These are phyloP conservation scores for Botrytis fabae DNA, from an alignment of 2,329 filamentous ascomycete genomes.

Conservation along the genomic window DNA sequence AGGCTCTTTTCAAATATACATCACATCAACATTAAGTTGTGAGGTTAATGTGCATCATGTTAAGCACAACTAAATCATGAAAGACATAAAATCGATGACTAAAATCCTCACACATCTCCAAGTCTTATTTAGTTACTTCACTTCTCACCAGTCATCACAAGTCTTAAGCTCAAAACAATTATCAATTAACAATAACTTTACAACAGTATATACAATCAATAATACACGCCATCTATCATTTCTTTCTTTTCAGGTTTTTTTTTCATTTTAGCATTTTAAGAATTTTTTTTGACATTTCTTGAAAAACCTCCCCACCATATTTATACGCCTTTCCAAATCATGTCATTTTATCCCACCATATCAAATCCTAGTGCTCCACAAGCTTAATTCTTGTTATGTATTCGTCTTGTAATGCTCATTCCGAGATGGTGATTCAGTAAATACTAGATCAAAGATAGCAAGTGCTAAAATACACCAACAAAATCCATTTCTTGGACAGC, in stretches of 20 bases:
- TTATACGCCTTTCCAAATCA: neutral
- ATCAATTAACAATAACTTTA: neutral
- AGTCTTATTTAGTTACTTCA: neutral
- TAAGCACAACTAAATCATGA: neutral
- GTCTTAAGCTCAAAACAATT: neutral
- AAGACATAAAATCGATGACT: neutral
- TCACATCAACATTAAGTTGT: neutral
- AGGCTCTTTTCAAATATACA: too few species aligned
- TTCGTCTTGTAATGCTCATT: neutral
- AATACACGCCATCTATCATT: neutral
- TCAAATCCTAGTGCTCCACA: conserved; percentile 1
- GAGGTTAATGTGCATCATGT: neutral
- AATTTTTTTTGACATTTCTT: conserved; percentile 7
- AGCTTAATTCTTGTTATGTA: neutral
- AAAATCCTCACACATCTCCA: neutral
- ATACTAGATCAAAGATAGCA: neutral
- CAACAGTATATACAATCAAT: neutral
- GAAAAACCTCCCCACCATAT: neutral
- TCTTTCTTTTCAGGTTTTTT: neutral
- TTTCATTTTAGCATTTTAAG: conserved; percentile 7
- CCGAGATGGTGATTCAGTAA: neutral
- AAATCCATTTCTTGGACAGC: neutral
- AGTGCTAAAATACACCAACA: neutral
- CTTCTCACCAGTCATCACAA: neutral
- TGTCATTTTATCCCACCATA: neutral